Conservation (phyloP, 1,139 yeast species). For the Groenewaldozyma auringiensis region DNA sequence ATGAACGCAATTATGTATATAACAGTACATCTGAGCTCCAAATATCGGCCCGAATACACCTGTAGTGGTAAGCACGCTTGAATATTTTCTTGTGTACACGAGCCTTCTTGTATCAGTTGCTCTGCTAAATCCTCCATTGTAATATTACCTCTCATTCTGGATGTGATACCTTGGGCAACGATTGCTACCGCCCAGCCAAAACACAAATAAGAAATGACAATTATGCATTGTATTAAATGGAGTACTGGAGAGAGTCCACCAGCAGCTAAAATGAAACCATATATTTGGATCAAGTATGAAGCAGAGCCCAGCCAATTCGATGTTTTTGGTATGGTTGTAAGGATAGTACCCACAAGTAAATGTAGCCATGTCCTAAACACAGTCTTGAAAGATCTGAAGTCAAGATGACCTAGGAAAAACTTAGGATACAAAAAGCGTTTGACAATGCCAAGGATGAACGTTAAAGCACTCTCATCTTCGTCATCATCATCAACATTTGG, state of each 20-base stretch:
- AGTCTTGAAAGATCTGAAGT: conserved; percentile 20
- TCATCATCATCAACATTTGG: conserved; percentile 20
- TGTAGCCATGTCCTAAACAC: conserved; percentile 25
- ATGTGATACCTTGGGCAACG: conserved; percentile 22
- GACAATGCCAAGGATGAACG: neutral
- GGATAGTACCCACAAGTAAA: conserved; percentile 20
- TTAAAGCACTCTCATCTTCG: conserved; percentile 34
- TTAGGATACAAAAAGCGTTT: conserved; percentile 19
- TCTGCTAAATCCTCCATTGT: conserved; percentile 12
- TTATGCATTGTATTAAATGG: conserved; percentile 7
- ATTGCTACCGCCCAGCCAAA: conserved; percentile 20
- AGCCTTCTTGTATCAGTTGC: conserved; percentile 17
- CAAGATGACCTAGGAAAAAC: conserved; percentile 24
- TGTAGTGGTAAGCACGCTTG: conserved; percentile 16
- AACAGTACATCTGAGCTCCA: conserved; percentile 19
- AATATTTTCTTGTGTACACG: conserved; percentile 15
- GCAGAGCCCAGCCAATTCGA: conserved; percentile 25
- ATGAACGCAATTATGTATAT: conserved; percentile 23
- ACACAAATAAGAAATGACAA: conserved; percentile 16
- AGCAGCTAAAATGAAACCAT: conserved; percentile 22
- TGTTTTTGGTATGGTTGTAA: conserved; percentile 16
- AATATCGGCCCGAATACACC: conserved; percentile 22
- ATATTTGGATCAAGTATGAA: conserved; percentile 22
- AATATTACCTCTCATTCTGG: conserved; percentile 23
- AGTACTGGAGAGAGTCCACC: conserved; percentile 24